Percentiles rank a stretch among this genome's conserved stretches.
These are phyloP conservation scores for Pseudotulostoma volvatum DNA, from an alignment of 495 filamentous ascomycete species.

Conservation along the genomic window DNA sequence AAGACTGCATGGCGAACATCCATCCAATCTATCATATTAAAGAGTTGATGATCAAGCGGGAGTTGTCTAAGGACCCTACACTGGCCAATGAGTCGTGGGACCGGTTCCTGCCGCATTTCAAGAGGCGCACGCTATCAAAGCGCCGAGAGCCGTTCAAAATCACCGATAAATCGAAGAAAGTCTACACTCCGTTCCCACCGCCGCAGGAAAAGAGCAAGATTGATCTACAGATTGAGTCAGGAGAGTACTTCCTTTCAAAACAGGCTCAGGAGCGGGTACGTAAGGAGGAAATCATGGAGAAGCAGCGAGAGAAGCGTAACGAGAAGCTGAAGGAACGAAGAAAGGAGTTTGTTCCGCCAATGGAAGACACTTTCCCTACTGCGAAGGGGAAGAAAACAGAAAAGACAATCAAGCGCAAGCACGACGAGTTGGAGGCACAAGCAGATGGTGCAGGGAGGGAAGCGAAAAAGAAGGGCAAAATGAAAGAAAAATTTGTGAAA, in stretches of 20 bases:
- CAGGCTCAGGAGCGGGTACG: constrained; percentile 72
- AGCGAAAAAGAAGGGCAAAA: neutral
- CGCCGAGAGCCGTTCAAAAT: constrained; percentile 70
- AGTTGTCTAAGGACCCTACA: constrained; percentile 88
- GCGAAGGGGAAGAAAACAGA: neutral
- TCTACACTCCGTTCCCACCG: constrained; percentile 66
- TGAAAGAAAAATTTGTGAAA: neutral
- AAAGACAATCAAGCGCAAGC: neutral
- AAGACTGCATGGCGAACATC: constrained; percentile 95
- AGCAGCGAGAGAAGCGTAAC: constrained; percentile 66
- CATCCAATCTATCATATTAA: constrained; percentile 93
- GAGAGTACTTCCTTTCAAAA: constrained; percentile 90
- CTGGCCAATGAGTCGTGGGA: constrained; percentile 83
- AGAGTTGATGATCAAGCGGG: constrained; percentile 97
- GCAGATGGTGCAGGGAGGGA: neutral
- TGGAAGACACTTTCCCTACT: constrained; percentile 33
- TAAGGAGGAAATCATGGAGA: constrained; percentile 63
- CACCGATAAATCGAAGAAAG: constrained; percentile 84
- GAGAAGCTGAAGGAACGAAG: constrained; percentile 77
- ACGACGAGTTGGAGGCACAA: neutral
- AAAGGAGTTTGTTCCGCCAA: constrained; percentile 71
- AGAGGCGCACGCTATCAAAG: constrained; percentile 83
- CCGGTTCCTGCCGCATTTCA: constrained; percentile 93
- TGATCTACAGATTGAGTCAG: constrained; percentile 92
- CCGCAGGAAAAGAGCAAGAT: constrained; percentile 90